Evolutionary conservation across 495 filamentous ascomycete species (phyloP), one percentile per base, ranked within the genome.

Genomic region (Platismatia glauca): DNA sequence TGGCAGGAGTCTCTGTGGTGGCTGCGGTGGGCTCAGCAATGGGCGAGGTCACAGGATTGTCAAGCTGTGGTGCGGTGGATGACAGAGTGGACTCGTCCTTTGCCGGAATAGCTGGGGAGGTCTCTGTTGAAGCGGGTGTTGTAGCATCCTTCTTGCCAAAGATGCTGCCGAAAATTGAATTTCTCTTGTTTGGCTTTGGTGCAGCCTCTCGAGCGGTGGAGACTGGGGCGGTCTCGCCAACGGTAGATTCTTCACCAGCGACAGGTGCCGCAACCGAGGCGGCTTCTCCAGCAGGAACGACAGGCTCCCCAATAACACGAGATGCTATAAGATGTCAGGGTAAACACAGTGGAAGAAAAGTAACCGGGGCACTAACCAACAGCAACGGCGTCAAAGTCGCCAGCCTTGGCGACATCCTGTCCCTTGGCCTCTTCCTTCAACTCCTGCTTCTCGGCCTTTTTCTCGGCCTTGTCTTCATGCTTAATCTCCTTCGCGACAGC

Each of bases 91-190:
- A 69, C 72, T 81, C 79, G 60, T 70, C 74, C 65, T 70, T 76
- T 53, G 58, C 68, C 59, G 74, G 61, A 64, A 68, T 48, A 65
- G 71, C 70, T 57, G 79, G 74, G 60, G 76, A 73, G 53, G 77
- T 78, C 65, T 84, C 81, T 67, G 75, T 72, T 71, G 80, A 82
- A 46, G 75, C 74, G 56, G 81, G 78, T 72, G 77, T 81, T 60
- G 76, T 70, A 61, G 79, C 76, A 65, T 82, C 82, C 67, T 83
- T 79, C 35, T 68, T 73, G 52, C 65, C 66, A 72, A 83, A 84
- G 70, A 82, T 73, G 66, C 72, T 77, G 41, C 75, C 77, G 63
- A 81, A 82, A 68, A 79, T 74, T 55, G 80, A 81, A 60, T 72
- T 67, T 60, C 81, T 76, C 79, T 83, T 83, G 63, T 62, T 66